A percentile compares a stretch with the other conserved stretches of the same genome.
phyloP scores from a whole-genome alignment of 2,329 filamentous ascomycete species.

The Aspergillus terreus region DNA sequence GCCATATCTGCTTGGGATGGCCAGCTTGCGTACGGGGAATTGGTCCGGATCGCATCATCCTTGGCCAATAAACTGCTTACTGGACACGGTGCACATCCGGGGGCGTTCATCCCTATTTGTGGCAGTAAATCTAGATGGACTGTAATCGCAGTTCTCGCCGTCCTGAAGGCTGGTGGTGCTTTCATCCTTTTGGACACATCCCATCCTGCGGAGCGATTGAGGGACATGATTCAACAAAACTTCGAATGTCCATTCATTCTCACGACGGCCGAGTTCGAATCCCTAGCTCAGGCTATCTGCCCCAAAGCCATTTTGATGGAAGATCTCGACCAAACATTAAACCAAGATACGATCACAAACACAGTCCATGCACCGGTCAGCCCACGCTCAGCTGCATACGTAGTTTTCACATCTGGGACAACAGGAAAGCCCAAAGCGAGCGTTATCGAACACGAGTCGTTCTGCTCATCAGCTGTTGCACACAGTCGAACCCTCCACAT shows the following conservation, averaged over 20 bases:
- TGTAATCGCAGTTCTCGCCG: constrained; percentile 19
- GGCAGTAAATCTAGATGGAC: constrained; percentile 25
- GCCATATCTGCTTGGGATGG: constrained; percentile 14
- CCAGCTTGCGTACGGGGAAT: constrained; percentile 13
- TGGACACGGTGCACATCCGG: too few relatives aligned
- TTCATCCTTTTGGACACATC: constrained; percentile 16
- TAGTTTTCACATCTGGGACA: background rate
- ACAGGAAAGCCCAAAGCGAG: background rate
- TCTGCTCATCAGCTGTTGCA: background rate
- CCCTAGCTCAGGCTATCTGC: background rate
- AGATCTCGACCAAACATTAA: too few relatives aligned
- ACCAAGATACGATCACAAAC: too few relatives aligned
- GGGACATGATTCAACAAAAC: constrained; percentile 4
- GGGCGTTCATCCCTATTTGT: constrained; percentile 17
- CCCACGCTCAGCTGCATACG: background rate
- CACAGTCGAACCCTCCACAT: background rate
- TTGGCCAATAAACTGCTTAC: constrained; percentile 17
- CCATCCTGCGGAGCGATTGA: constrained; percentile 7
- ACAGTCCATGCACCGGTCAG: background rate
- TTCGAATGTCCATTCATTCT: constrained; percentile 6
- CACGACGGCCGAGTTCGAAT: background rate
- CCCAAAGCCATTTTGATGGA: background rate
- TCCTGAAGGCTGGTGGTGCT: constrained; percentile 23
- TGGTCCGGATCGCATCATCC: constrained; percentile 11
- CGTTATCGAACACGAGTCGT: background rate